These are phyloP conservation scores for Pleomassaria siparia DNA, from an alignment of 2,329 filamentous ascomycete genomes.

Conservation along the genomic window DNA sequence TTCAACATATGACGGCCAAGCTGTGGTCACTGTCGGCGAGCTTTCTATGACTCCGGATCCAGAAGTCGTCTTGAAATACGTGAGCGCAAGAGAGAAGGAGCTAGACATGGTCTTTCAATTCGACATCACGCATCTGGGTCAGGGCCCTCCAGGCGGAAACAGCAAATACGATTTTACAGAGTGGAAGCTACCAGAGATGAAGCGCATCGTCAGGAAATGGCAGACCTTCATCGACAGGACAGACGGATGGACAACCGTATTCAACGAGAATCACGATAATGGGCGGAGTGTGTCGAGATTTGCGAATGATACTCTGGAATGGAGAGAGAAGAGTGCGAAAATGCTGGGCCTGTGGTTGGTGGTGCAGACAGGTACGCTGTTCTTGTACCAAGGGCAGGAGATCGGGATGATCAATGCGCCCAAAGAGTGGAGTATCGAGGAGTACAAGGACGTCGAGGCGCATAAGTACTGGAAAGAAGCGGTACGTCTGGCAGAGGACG, in stretches of 20 bases:
- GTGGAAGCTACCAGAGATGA: slow-evolving; percentile 49
- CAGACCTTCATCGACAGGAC: slow-evolving; percentile 52
- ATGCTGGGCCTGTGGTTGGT: slow-evolving; percentile 56
- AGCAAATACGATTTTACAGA: slow-evolving; percentile 30
- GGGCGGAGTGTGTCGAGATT: slow-evolving; percentile 58
- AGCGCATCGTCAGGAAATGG: slow-evolving; percentile 47
- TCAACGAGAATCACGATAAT: slow-evolving; percentile 67
- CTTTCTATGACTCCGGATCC: slow-evolving; percentile 53
- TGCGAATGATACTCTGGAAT: slow-evolving; percentile 49
- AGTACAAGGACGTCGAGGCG: slow-evolving; percentile 67
- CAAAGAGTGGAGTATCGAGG: slow-evolving; percentile 50
- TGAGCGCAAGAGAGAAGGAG: slow-evolving; percentile 45
- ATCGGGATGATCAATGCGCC: slow-evolving; percentile 62
- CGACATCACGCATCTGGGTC: slow-evolving; percentile 43
- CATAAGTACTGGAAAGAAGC: slow-evolving; percentile 46
- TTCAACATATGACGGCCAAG: slow-evolving; percentile 44
- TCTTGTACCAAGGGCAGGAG: slow-evolving; percentile 64
- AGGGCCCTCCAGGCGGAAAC: slow-evolving; percentile 25
- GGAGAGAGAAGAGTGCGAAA: slow-evolving; percentile 52
- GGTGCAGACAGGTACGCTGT: slow-evolving; percentile 56
- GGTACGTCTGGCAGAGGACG: slow-evolving; percentile 28
- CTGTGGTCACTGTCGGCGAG: slow-evolving; percentile 59
- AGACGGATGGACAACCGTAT: slow-evolving; percentile 58
- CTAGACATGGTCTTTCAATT: slow-evolving; percentile 55
- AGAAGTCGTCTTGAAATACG: slow-evolving; percentile 46